A percentile compares a stretch with the other conserved stretches of the same genome.
Conservation (phyloP, 2,329 filamentous ascomycete species). For the Fusarium scirpi region DNA sequence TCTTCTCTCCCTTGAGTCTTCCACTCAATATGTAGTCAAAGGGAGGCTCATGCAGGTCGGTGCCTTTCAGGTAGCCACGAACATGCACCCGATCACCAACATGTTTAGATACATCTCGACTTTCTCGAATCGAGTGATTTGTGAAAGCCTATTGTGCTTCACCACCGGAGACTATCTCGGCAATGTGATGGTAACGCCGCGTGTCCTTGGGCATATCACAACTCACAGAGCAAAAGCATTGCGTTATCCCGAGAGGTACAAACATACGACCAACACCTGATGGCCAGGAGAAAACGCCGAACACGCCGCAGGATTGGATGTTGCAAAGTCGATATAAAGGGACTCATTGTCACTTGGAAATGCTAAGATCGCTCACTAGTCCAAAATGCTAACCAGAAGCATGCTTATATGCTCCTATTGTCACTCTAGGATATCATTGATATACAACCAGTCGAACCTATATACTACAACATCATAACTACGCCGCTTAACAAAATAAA, state of each 20-base stretch:
- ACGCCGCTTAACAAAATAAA: slow-evolving; percentile 22
- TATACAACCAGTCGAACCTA: slow-evolving; percentile 8
- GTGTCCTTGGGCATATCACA: background rate
- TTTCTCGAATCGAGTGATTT: background rate
- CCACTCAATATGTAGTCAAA: background rate
- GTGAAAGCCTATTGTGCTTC: background rate
- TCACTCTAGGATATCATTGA: slow-evolving; percentile 24
- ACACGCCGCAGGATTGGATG: slow-evolving; percentile 14
- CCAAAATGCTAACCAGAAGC: background rate
- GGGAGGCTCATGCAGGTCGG: background rate
- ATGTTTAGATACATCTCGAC: background rate
- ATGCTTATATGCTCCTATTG: slow-evolving; percentile 14
- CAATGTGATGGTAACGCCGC: background rate
- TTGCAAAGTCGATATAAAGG: slow-evolving; percentile 8
- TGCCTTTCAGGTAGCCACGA: background rate
- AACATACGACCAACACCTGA: slow-evolving; percentile 41
- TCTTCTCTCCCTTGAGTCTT: background rate
- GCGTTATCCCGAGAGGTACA: slow-evolving; percentile 1
- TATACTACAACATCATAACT: slow-evolving; percentile 22
- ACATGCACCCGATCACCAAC: background rate
- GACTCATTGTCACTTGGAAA: background rate
- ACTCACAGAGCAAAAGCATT: background rate
- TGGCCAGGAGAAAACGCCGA: slow-evolving; percentile 22
- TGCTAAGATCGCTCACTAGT: background rate
- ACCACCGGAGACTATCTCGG: background rate